phyloP scores from a whole-genome alignment of 1,284 basidiomycete genomes.

The Heterobasidion irregulare region DNA sequence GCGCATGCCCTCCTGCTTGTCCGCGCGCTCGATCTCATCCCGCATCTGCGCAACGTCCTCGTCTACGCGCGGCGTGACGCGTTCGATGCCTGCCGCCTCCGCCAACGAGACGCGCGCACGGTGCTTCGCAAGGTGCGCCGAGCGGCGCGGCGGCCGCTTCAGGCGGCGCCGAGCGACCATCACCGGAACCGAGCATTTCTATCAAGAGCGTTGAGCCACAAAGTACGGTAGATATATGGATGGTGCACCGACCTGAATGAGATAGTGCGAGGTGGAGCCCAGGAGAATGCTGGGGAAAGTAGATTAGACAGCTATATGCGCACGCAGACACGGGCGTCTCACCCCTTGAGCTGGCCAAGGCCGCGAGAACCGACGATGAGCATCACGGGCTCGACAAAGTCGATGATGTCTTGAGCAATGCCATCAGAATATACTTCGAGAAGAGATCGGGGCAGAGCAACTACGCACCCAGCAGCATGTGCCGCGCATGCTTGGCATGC shows the following conservation, averaged over 20 bases:
- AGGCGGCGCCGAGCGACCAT: constrained; percentile 84
- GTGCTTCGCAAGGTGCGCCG: constrained; percentile 55
- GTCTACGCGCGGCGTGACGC: constrained; percentile 66
- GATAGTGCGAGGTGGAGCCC: constrained; percentile 95
- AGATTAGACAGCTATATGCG: not conserved
- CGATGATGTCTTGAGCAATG: constrained; percentile 65
- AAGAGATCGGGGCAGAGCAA: not conserved
- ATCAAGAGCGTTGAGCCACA: not conserved
- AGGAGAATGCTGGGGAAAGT: constrained; percentile 70
- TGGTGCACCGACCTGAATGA: constrained; percentile 60
- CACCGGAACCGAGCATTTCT: constrained; percentile 86
- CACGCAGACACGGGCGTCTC: constrained; percentile 16
- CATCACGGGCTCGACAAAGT: constrained; percentile 87
- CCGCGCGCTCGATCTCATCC: constrained; percentile 59
- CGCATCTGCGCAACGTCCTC: constrained; percentile 65
- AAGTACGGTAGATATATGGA: constrained; percentile 2
- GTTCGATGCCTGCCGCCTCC: constrained; percentile 74
- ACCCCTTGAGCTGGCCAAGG: constrained; percentile 86
- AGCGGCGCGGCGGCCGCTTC: constrained; percentile 60
- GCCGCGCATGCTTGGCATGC: constrained; percentile 90
- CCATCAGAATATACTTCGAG: not conserved
- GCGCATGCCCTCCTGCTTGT: constrained; percentile 32
- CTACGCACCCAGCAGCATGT: constrained; percentile 80
- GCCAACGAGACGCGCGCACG: constrained; percentile 78
- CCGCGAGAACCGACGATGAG: constrained; percentile 94